These are phyloP conservation scores for Amphibolis antarctica DNA, from an alignment of 106 monocot genomes.

Conservation along the genomic window DNA sequence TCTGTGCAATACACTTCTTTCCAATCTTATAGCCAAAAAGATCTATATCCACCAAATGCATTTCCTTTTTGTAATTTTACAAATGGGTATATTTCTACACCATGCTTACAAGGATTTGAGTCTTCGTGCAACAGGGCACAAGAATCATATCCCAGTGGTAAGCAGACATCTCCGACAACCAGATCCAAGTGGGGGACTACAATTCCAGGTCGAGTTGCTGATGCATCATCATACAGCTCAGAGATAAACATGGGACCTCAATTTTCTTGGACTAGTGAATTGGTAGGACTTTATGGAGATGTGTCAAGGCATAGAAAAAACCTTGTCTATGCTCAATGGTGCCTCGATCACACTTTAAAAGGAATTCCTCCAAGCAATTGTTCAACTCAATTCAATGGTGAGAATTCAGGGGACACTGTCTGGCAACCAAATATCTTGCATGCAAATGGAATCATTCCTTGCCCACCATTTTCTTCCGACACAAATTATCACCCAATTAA, in stretches of 20 bases:
- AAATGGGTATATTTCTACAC: not conserved
- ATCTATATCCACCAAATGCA: not conserved
- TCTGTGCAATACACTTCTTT: not conserved
- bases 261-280: not conserved
- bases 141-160: too few relatives aligned
- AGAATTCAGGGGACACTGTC: not conserved
- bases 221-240: not conserved
- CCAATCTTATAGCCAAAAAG: not conserved
- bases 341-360: not conserved
- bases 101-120: not conserved
- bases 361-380: not conserved
- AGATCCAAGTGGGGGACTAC: not conserved
- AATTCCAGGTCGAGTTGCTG: not conserved
- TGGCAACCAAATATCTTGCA: not conserved
- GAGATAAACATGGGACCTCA: not conserved
- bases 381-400: not conserved
- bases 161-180: not conserved
- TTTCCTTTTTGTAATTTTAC: not conserved
- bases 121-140: too few relatives aligned
- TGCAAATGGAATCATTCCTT: slow-evolving; percentile 27
- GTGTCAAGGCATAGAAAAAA: slow-evolving; percentile 21
- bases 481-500: slow-evolving; percentile 9
- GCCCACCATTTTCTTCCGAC: slow-evolving; percentile 26
- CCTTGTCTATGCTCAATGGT: slow-evolving; percentile 32
- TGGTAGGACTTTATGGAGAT: slow-evolving; percentile 39